Conservation (phyloP, 805 yeast genomes). For the Lipomyces kockii region DNA sequence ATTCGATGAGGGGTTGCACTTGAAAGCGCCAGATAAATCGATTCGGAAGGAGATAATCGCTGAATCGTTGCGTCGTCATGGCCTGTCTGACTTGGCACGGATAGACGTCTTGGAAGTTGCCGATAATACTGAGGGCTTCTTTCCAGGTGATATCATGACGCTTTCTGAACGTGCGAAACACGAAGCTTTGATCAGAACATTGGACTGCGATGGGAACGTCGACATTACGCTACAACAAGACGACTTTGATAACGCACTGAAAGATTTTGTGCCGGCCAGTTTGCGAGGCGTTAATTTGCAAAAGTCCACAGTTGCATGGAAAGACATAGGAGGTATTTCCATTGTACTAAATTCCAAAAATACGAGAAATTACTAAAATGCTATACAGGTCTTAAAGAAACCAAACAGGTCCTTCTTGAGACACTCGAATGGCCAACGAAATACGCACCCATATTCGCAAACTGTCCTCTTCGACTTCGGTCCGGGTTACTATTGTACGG, state of each 20-base stretch:
- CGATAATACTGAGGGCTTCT: slow-evolving; percentile 82
- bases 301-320: slow-evolving; percentile 76
- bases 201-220: slow-evolving; percentile 9
- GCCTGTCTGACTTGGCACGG: background rate
- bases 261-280: slow-evolving; percentile 76
- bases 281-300: slow-evolving; percentile 85
- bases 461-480: slow-evolving; percentile 82
- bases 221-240: slow-evolving; percentile 40
- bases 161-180: slow-evolving; percentile 64
- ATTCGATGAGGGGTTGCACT: slow-evolving; percentile 62
- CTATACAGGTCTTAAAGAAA: slow-evolving; percentile 59
- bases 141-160: slow-evolving; percentile 78
- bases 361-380: background rate
- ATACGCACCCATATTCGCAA: slow-evolving; percentile 91
- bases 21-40: slow-evolving; percentile 71
- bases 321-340: slow-evolving; percentile 76
- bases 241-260: slow-evolving; percentile 61
- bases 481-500: slow-evolving; percentile 92
- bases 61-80: slow-evolving; percentile 43
- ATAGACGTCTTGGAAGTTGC: slow-evolving; percentile 58
- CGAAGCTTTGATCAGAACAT: slow-evolving; percentile 41
- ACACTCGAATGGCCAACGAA: slow-evolving; percentile 97
- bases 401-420: slow-evolving; percentile 76
- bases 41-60: slow-evolving; percentile 57
- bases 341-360: background rate